phyloP scores from a whole-genome alignment of 345 rosid genomes.

The Syzygium oleosum region DNA sequence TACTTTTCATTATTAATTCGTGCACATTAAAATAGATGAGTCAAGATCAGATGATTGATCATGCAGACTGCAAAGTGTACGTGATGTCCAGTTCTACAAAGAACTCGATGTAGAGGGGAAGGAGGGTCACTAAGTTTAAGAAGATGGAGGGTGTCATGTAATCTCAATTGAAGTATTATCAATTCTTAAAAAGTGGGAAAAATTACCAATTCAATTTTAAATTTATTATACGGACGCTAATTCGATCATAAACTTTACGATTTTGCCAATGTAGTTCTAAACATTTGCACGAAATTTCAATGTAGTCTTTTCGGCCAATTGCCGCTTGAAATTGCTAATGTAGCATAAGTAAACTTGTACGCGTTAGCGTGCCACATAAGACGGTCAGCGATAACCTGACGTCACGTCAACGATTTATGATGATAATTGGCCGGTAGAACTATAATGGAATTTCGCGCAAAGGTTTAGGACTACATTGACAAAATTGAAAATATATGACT shows the following conservation, averaged over 20 bases:
- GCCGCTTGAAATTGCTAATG: fast-evolving
- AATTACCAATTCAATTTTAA: not conserved
- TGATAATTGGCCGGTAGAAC: not conserved
- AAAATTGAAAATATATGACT: not conserved
- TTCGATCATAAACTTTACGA: not conserved
- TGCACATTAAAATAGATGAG: not conserved
- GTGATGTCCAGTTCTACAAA: not conserved
- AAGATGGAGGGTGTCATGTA: not conserved
- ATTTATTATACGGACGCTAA: not conserved
- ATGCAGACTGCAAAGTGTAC: not conserved
- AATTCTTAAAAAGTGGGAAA: not conserved
- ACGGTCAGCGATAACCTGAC: not conserved
- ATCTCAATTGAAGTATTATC: not conserved
- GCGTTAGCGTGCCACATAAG: fast-evolving
- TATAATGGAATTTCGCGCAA: not conserved
- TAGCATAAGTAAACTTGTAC: not conserved
- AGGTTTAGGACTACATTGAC: not conserved
- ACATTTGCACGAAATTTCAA: not conserved
- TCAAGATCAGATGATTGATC: not conserved
- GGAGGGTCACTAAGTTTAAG: not conserved
- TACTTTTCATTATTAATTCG: not conserved
- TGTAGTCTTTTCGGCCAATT: not conserved
- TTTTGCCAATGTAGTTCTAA: not conserved
- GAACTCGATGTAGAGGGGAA: not conserved
- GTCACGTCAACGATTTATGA: fast-evolving